Percentiles rank a stretch among this genome's conserved stretches.
Evolutionary conservation across 2,329 filamentous ascomycete genomes (phyloP).

Genomic region (Trichoderma sp.): DNA sequence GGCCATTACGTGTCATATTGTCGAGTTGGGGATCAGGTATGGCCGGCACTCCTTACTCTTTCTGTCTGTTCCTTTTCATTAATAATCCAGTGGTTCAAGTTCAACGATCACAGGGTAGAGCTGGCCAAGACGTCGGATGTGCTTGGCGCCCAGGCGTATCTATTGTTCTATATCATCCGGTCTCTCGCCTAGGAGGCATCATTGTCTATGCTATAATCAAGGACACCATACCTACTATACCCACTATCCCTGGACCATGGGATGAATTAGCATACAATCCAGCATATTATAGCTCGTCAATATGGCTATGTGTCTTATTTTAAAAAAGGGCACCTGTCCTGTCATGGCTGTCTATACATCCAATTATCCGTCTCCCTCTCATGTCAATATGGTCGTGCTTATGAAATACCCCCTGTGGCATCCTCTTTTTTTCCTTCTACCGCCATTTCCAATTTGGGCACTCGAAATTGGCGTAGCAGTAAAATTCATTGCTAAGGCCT

Average conservation of each 20-base stretch:
- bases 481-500: constrained; percentile 78
- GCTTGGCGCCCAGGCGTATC: constrained; percentile 80
- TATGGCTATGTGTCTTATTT: neutral
- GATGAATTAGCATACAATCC: neutral
- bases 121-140: constrained; percentile 83
- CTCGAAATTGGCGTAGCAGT: constrained; percentile 78
- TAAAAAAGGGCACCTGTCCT: neutral
- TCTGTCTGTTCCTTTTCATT: neutral
- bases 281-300: neutral
- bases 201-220: neutral
- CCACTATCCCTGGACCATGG: neutral
- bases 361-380: neutral
- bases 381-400: neutral
- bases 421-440: neutral
- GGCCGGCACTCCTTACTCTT: constrained; percentile 1
- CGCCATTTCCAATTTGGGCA: constrained; percentile 53
- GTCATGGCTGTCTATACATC: neutral
- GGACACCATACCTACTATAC: neutral
- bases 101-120: constrained; percentile 93
- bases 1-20: constrained; percentile 94
- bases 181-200: constrained; percentile 45
- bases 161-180: constrained; percentile 82
- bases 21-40: constrained; percentile 69
- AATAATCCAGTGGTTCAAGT: constrained; percentile 77
- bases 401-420: neutral